These are phyloP conservation scores for Aspergillus persii DNA, from an alignment of 2,329 filamentous ascomycete genomes.

Conservation along the genomic window DNA sequence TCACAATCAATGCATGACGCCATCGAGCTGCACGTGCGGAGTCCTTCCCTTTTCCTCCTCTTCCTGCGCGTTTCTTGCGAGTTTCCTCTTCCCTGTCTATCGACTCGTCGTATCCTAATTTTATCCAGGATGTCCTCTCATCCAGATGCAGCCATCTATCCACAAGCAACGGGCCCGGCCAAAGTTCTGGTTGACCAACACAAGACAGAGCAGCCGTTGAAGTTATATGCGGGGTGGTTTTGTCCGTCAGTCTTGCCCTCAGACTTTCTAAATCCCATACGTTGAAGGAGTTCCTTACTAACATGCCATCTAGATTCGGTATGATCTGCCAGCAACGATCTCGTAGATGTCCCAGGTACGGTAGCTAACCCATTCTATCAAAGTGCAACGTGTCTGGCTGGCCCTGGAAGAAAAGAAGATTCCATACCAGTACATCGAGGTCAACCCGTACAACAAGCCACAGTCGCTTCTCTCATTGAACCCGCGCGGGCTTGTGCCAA, in stretches of 20 bases:
- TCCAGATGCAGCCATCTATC: constrained; percentile 45
- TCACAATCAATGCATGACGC: constrained; percentile 3
- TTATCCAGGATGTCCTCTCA: constrained; percentile 25
- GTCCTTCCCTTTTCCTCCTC: background rate
- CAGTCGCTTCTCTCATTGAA: constrained; percentile 67
- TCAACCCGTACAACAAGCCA: constrained; percentile 75
- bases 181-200: constrained; percentile 37
- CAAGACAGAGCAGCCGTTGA: constrained; percentile 41
- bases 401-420: constrained; percentile 71
- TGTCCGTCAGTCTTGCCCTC: constrained; percentile 47
- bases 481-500: constrained; percentile 72
- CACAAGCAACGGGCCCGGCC: constrained; percentile 46
- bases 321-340: constrained; percentile 1
- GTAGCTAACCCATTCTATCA: constrained; percentile 5
- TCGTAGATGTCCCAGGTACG: background rate
- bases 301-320: constrained; percentile 32
- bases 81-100: background rate
- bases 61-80: background rate
- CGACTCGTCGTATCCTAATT: background rate
- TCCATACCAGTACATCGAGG: constrained; percentile 72
- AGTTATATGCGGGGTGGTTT: constrained; percentile 74
- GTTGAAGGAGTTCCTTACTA: constrained; percentile 7
- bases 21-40: background rate
- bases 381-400: constrained; percentile 69
- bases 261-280: background rate